Evolutionary conservation across 352 stramenopile genomes (phyloP).

Genomic region (Pythium pyrilobum): DNA sequence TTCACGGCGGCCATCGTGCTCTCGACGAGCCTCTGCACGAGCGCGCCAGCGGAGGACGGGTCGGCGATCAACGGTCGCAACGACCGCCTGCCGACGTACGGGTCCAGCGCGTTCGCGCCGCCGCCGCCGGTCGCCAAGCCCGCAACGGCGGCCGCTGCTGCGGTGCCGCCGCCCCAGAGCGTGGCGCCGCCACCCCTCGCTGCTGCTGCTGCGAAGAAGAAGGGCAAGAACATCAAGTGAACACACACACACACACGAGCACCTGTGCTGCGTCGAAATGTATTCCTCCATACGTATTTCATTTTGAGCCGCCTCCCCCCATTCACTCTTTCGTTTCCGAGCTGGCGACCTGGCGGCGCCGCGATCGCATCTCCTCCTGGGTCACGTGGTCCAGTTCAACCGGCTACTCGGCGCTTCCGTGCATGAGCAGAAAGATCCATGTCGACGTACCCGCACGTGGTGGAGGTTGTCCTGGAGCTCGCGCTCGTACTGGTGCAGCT

Average conservation of each 20-base stretch:
- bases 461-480: slow-evolving; percentile 49
- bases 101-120: slow-evolving; percentile 9
- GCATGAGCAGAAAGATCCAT: no score
- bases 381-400: no score
- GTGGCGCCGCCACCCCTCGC: not conserved
- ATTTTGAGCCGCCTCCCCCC: no score
- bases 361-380: slow-evolving; percentile 26
- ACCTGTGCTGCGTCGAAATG: not conserved
- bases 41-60: not conserved
- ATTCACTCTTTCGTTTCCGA: slow-evolving; percentile 1
- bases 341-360: not conserved
- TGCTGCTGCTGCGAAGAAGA: slow-evolving; percentile 1
- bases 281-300: not conserved
- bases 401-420: no score
- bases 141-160: not conserved
- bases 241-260: not conserved
- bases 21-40: slow-evolving; percentile 13
- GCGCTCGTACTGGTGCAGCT: slow-evolving; percentile 40
- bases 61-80: not conserved
- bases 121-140: slow-evolving; percentile 1
- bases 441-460: slow-evolving; percentile 43
- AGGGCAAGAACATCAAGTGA: slow-evolving; percentile 14
- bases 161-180: not conserved
- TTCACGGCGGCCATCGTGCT: slow-evolving; percentile 18
- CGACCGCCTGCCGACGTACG: slow-evolving; percentile 17